Base-by-base conservation (phyloP, 202 grass and related monocot genomes). In the Cymbopogon flexuosus region DNA sequence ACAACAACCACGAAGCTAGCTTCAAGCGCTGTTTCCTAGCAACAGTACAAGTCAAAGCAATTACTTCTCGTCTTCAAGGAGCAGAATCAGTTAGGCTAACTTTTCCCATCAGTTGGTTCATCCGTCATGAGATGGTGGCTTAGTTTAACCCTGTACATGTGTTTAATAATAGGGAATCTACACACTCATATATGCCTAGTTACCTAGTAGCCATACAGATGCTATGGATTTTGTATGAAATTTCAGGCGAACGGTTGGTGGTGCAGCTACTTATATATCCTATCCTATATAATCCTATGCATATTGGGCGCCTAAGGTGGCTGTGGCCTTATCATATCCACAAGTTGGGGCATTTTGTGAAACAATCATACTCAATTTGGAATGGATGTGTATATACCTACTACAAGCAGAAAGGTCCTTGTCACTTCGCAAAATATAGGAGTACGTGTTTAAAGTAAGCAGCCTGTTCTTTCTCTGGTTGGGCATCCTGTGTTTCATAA, bases 61-160 rank as follows among this genome's bases (percentile, higher is more conserved):
- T 4, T 33, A 24, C 64, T 14, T 41, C 15, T 14, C 12, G 14
- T 30, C n/a, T 87, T 79, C 27, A 31, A 16, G 15, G 31, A 61
- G 42, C 64, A 60, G 62, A 74, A 88, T 84, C 81, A 84, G 69
- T 81, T 84, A 84, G 81, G 65, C 65, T 72, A 77, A 36, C 47
- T 62, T 74, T 79, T 72, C 35, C 76, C 29, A 67, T 80, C 83
- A 36, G 66, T 51, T 81, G 12, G 82, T 43, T 89, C 40, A 34
- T 42, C 46, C 1, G 72, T 66, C 77, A 10, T 27, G 23, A 10
- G 29, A 42, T 47, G 63, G 11, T 16, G 19, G 49, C 36, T 77
- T 89, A 77, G 77, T 72, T 71, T 84, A 85, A 66, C 31, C 29
- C 7, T 6, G 11, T 39, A 47, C 13, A 37, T 36, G 8, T 73